Evolutionary conservation across 495 filamentous ascomycete species (phyloP), one percentile per base, ranked within the genome.

Genomic region (Jackrogersella minutella): DNA sequence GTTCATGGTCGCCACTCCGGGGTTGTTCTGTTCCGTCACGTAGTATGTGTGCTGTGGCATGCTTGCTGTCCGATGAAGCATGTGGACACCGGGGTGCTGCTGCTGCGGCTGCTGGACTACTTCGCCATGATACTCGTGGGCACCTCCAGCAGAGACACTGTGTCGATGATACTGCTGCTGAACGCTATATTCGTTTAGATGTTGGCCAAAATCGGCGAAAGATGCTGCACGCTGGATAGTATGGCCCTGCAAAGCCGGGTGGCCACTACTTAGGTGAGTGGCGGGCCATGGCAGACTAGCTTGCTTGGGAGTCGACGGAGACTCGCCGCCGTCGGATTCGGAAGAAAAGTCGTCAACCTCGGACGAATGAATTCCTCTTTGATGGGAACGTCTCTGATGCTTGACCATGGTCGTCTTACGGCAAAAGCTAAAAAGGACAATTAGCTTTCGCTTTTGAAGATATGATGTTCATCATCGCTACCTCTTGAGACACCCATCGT

Each of bases 381-480:
- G 86, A 72, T 93, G 91, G 1, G 87, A 87, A 19, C 88, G 85
- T 47, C 86, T 78, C 69, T 89, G 87, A 66, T 96, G 92, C 74
- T 93, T 96, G 5, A 91, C 91, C 83, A 94, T 86, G 16, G 92
- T 94, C 8, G 91, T 93, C 73, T 94, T 93, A 37, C 92, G 86
- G 79, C 91, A 93, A 76, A 94, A 96, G 70, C 92, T 96, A 76
- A 24, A 36, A 47, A 59, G 31, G 62, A 67, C 64, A 3, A 69
- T 71, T 57, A 51, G 54, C 44, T 57, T 51, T 16, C 14, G 40
- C n/a, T 14, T 31, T 19, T 46, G 21, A 34, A 34, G 58, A 31
- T 13, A 8, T 40, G 47, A 40, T 62, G 50, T 1, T 56, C 49
- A 37, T 41, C n/a, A n/a, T n/a, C n/a, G 80, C 66, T 82, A 94